Base-by-base conservation (phyloP, 2,329 filamentous ascomycete genomes). In the Tolypocladium capitatum region DNA sequence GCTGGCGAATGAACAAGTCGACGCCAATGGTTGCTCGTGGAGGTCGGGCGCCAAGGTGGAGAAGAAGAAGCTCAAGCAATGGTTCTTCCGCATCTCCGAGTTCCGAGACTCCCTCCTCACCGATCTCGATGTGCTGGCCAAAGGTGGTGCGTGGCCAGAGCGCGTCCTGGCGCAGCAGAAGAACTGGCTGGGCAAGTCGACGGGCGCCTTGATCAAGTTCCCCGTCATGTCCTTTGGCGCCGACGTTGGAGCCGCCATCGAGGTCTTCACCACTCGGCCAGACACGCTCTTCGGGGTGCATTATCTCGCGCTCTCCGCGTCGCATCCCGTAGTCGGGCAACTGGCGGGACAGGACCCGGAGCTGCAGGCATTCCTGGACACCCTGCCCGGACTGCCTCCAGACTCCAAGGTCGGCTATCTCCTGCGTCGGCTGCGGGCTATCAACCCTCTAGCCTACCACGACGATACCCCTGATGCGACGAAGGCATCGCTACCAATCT, bases 1-100 rank as follows among this genome's bases (percentile, higher is more conserved):
- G 16, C 71, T 95, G 50, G 89, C 89, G 11, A 95, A 95, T 61
- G 89, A 95, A 65, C 89, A 95, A 66, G 87, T 94, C n/a, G 86
- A 94, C 61, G 75, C 84, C 45, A 83, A 87, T 59, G 89, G 89
- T 31, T 79, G 73, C 56, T 94, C 88, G 2, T 95, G 89, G 89
- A 78, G 88, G 48, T 92, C 86, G 1, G 88, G 88, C 10, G 88
- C 86, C 45, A 82, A 84, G 61, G 87, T 94, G 18, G 84, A 92
- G 65, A 85, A 89, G 67, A 72, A 79, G 50, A 78, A 78, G 55
- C 70, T 94, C 43, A 87, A 85, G 65, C 89, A 95, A 64, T 95
- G 89, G 89, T 94, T 94, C 62, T 78, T 94, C 53, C 81, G 81
- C 52, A 94, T 92, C 58, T 91, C 87, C 4, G 76, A 78, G 44